A percentile compares a stretch with the other conserved stretches of the same genome.
Evolutionary conservation across 2,329 filamentous ascomycete species (phyloP).

Genomic region (Botryosphaeria dothidea): DNA sequence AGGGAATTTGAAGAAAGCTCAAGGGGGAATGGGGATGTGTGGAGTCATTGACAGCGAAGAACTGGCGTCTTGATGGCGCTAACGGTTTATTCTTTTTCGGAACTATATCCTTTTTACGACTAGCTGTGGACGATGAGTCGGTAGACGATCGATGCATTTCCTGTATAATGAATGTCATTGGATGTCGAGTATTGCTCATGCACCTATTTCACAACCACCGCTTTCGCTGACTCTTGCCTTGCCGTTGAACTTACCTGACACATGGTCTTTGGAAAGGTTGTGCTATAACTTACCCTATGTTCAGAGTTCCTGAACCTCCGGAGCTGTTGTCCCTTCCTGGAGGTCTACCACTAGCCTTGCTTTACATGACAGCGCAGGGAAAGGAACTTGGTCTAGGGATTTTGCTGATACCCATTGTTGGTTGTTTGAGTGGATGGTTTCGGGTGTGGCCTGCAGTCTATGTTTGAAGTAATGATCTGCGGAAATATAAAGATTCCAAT

Average conservation of each 20-base stretch:
- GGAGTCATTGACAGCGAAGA: background rate
- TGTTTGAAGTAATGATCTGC: background rate
- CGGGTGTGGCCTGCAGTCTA: background rate
- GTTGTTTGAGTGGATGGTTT: background rate
- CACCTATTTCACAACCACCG: background rate
- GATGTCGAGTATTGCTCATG: background rate
- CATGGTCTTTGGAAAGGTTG: background rate
- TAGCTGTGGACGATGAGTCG: background rate
- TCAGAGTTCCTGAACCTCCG: background rate
- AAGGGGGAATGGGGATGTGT: background rate
- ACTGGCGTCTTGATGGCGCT: background rate
- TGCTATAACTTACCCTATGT: background rate
- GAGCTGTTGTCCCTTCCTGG: background rate
- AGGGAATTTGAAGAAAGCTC: background rate
- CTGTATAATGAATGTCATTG: background rate
- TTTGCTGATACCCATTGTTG: background rate
- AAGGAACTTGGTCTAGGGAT: background rate
- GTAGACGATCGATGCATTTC: background rate
- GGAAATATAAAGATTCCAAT: background rate
- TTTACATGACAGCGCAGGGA: background rate
- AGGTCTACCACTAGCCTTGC: background rate
- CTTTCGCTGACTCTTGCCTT: background rate
- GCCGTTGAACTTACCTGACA: background rate
- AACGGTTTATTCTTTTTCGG: background rate
- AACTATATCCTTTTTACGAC: background rate